phyloP scores from a whole-genome alignment of 2,329 filamentous ascomycete genomes.

The Trichoderma aggressivum region DNA sequence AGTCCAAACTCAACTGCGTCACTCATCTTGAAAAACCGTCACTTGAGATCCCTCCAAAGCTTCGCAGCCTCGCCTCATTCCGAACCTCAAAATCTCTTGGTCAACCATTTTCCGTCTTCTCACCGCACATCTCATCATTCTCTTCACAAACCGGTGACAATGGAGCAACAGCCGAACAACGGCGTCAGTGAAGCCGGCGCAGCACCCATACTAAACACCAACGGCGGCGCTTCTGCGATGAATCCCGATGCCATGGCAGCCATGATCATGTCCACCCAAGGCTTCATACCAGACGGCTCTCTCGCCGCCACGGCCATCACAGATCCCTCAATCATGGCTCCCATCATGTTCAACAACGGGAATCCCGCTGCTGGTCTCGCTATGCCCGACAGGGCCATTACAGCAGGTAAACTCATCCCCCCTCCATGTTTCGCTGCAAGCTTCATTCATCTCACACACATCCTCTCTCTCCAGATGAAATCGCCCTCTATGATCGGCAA shows the following conservation, averaged over 20 bases:
- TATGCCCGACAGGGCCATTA: slow-evolving; percentile 28
- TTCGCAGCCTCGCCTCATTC: slow-evolving; percentile 11
- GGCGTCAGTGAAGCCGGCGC: slow-evolving; percentile 7
- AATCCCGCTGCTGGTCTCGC: slow-evolving; percentile 23
- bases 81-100: not conserved
- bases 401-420: slow-evolving; percentile 30
- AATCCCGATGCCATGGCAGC: slow-evolving; percentile 10
- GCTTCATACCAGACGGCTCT: slow-evolving; percentile 28
- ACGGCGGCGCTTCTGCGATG: slow-evolving; percentile 11
- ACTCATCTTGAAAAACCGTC: not conserved
- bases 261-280: slow-evolving; percentile 20
- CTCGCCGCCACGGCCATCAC: slow-evolving; percentile 26
- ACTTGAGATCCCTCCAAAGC: not conserved
- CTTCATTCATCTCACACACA: not conserved
- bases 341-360: slow-evolving; percentile 33
- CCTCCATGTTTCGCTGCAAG: not conserved
- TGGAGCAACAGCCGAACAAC: slow-evolving; percentile 19
- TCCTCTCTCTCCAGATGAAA: slow-evolving; percentile 65
- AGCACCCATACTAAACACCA: slow-evolving; percentile 1
- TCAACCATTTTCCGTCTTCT: not conserved
- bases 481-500: slow-evolving; percentile 94
- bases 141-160: not conserved
- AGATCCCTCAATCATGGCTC: slow-evolving; percentile 31
- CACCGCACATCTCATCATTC: not conserved
- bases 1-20: not conserved